These are phyloP conservation scores for Amaranthus palmeri DNA, from an alignment of 148 eudicot species.

Conservation along the genomic window DNA sequence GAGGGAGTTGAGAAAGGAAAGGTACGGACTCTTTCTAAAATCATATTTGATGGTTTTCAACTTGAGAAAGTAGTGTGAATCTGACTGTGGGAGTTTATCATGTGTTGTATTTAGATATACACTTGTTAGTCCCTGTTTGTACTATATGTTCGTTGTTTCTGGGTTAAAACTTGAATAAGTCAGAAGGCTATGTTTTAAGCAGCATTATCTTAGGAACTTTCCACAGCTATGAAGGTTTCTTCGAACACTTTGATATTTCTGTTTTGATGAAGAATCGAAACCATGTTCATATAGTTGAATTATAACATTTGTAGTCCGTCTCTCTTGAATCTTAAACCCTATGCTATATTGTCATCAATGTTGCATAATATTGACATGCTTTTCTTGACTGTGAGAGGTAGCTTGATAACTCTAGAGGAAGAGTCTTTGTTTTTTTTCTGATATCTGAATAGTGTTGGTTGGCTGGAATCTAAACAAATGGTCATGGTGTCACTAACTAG, in stretches of 20 bases:
- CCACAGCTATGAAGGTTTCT: neutral
- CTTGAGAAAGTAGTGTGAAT: neutral
- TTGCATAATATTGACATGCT: too few species aligned
- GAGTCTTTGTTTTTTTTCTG: too few species aligned
- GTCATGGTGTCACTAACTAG: too few species aligned
- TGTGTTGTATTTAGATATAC: neutral
- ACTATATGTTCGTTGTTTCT: neutral
- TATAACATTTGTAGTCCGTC: neutral
- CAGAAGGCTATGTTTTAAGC: neutral
- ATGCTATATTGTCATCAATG: too few species aligned
- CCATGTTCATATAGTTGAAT: neutral
- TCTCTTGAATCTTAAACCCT: too few species aligned
- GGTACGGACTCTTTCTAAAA: slow-evolving; percentile 37
- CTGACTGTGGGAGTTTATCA: neutral
- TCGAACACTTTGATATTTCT: neutral
- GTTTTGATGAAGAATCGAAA: neutral
- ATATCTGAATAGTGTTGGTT: too few species aligned
- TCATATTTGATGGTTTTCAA: neutral
- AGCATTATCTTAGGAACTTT: neutral
- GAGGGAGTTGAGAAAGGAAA: slow-evolving; percentile 90
- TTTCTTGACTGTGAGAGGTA: too few species aligned
- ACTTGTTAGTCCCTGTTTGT: neutral
- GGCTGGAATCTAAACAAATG: too few species aligned
- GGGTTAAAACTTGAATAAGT: neutral
- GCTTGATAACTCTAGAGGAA: too few species aligned